Evolutionary conservation across 768 basidiomycete genomes (phyloP).

Genomic region (Mycena pura): DNA sequence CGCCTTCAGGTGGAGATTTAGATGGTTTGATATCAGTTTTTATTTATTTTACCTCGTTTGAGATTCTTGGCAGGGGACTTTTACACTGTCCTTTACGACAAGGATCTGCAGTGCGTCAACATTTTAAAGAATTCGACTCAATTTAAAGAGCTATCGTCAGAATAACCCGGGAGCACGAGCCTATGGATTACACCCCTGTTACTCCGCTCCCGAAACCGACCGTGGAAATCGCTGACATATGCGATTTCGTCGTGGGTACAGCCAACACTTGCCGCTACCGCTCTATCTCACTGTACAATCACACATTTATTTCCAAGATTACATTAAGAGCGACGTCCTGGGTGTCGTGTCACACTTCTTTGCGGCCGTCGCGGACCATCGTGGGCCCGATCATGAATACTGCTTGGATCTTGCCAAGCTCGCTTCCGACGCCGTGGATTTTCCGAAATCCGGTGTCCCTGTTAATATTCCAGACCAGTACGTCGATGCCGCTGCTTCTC

Average conservation of each 20-base stretch:
- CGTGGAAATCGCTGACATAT: conserved; percentile 15
- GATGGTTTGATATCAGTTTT: conserved; percentile 20
- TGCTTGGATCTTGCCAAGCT: conserved; percentile 22
- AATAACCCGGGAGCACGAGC: conserved; percentile 12
- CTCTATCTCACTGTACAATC: not conserved
- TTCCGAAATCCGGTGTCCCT: conserved; percentile 19
- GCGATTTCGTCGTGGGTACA: conserved; percentile 22
- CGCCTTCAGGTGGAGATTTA: conserved; percentile 18
- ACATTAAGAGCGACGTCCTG: conserved; percentile 20
- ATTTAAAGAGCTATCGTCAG: not conserved
- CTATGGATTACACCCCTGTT: conserved; percentile 25
- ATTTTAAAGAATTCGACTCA: too few species aligned
- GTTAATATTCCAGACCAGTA: conserved; percentile 10
- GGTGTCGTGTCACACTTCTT: conserved; percentile 11
- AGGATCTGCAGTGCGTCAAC: conserved; percentile 11
- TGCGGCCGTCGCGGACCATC: conserved; percentile 14
- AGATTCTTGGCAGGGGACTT: conserved; percentile 17
- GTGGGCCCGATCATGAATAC: conserved; percentile 1
- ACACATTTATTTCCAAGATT: not conserved
- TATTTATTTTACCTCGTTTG: not conserved
- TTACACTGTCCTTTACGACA: conserved; percentile 26
- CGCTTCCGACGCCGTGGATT: conserved; percentile 26
- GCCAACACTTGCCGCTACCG: too few species aligned
- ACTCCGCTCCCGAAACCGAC: not conserved
- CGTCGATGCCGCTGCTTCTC: not conserved